Evolutionary conservation across 1,284 basidiomycete species (phyloP), one percentile per base, ranked within the genome.

Genomic region (Cystobasidiaceae sp.): DNA sequence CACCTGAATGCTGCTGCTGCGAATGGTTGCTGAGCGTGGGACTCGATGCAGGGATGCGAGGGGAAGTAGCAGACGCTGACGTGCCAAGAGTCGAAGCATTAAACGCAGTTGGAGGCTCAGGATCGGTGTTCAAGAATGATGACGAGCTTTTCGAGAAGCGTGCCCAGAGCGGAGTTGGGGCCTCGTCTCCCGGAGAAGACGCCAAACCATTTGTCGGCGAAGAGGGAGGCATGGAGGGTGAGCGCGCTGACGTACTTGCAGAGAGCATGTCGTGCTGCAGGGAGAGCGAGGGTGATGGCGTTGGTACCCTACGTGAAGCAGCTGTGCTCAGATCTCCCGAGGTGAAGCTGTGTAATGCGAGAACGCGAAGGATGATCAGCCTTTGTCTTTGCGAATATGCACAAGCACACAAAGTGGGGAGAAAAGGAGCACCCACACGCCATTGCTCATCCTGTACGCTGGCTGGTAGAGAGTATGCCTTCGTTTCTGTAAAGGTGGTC

Each of bases 391-490:
- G n/a, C 2, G 17, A 4, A 37, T 34, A 34, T 7, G 45, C 13
- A 46, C 3, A 46, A 13, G n/a, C n/a, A n/a, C n/a, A n/a, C n/a
- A n/a, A n/a, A n/a, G n/a, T 32, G 30, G 37, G 21, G 4, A 56
- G 37, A 19, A 17, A 56, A 21, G 8, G 27, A 7, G 25, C 11
- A 55, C 51, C 3, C 34, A 55, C 51, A 56, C 54, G 4, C 54
- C 54, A 21, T 56, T 56, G 39, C 39, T 56, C 54, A 56, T 56
- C 41, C 54, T 56, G 27, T 56, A 56, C 4, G 54, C 54, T 30
- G 54, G 39, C n/a, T 56, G 41, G 37, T 43, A 56, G 9, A 33
- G 30, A 43, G 54, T 44, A 15, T 44, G 37, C 3, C 54, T 5
- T 46, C 17, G 13, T 46, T 11, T 2, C 13, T 17, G 3, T 46